Conservation (phyloP, 257 asterid species). For the Pogostemon cablin region DNA sequence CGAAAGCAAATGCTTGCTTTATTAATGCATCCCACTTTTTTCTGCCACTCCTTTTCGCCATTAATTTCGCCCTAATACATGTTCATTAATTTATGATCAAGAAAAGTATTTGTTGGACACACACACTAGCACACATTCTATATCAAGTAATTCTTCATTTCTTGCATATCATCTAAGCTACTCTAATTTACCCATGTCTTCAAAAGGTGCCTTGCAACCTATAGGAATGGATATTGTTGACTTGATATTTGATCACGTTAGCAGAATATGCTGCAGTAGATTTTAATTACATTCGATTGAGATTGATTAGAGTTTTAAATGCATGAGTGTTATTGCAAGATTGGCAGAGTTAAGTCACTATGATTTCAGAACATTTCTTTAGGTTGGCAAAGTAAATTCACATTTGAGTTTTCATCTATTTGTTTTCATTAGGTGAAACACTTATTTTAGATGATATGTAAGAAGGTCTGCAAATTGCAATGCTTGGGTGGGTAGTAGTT, state of each 20-base stretch:
- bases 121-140: not conserved
- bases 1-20: slow-evolving; percentile 37
- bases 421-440: not conserved
- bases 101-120: slow-evolving; percentile 22
- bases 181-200: too few species aligned
- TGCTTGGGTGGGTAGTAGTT: not conserved
- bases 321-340: not conserved
- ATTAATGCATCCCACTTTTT: slow-evolving; percentile 17
- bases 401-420: not conserved
- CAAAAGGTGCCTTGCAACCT: too few species aligned
- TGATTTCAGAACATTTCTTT: not conserved
- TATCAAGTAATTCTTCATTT: slow-evolving; percentile 17
- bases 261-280: too few species aligned
- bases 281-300: too few species aligned
- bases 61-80: slow-evolving; percentile 25
- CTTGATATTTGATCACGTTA: too few species aligned
- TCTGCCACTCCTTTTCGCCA: slow-evolving; percentile 24
- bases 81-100: slow-evolving; percentile 4
- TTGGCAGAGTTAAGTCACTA: not conserved
- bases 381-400: not conserved
- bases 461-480: not conserved
- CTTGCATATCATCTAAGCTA: slow-evolving; percentile 19
- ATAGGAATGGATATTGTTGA: too few species aligned
- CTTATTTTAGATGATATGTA: not conserved
- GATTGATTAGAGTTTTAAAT: too few species aligned